These are phyloP conservation scores for Phialophora tarda DNA, from an alignment of 2,329 filamentous ascomycete species.

Conservation along the genomic window DNA sequence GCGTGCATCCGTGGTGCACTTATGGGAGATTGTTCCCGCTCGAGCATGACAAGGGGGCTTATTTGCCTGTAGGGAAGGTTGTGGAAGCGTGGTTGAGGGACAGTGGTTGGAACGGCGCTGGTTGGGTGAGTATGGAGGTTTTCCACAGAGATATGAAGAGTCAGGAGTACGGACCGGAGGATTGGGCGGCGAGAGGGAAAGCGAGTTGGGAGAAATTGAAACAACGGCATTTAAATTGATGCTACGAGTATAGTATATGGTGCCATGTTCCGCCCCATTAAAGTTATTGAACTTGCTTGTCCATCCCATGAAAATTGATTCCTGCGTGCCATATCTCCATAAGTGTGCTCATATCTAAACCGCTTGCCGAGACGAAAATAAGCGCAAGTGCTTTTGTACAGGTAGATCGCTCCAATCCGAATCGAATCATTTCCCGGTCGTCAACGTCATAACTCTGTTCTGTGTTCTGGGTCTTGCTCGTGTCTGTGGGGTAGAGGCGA, in stretches of 20 bases:
- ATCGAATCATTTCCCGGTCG: background rate
- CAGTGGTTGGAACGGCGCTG: constrained; percentile 5
- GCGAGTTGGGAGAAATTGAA: constrained; percentile 17
- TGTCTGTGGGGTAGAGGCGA: background rate
- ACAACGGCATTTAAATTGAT: background rate
- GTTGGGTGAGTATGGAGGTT: constrained; percentile 30
- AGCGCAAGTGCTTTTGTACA: background rate
- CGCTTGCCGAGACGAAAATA: background rate
- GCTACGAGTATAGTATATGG: background rate
- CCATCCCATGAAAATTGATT: background rate
- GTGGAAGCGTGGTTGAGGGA: background rate
- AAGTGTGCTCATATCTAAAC: background rate
- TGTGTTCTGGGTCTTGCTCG: background rate
- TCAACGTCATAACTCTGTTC: background rate
- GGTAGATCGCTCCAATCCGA: background rate
- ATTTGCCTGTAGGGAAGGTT: constrained; percentile 27
- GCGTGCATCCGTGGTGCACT: constrained; percentile 31
- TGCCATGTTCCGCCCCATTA: background rate
- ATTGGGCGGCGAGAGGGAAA: constrained; percentile 20
- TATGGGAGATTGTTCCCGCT: constrained; percentile 44
- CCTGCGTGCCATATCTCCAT: background rate
- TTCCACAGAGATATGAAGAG: constrained; percentile 23
- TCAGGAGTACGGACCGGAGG: background rate
- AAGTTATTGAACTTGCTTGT: background rate
- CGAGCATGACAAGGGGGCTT: constrained; percentile 36